phyloP scores from a whole-genome alignment of 495 filamentous ascomycete genomes.

The Aspergillus incahuasiensis region DNA sequence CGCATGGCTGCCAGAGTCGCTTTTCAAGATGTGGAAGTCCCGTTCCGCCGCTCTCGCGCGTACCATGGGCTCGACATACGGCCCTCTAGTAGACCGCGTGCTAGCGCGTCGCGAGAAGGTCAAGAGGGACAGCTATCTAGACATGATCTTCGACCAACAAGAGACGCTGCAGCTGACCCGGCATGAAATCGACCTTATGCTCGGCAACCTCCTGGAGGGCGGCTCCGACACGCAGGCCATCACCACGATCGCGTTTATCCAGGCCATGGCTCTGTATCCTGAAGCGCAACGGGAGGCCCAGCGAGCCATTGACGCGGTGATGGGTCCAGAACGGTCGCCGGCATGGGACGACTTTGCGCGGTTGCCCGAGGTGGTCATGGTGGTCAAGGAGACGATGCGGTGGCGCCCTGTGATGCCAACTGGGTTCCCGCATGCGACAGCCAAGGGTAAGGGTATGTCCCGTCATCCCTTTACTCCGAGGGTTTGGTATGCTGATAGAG shows the following conservation, averaged over 20 bases:
- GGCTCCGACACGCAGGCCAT: slow-evolving; percentile 41
- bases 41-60: slow-evolving; percentile 30
- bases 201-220: slow-evolving; percentile 36
- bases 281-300: slow-evolving; percentile 6
- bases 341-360: background rate
- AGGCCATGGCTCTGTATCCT: background rate
- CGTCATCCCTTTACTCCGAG: background rate
- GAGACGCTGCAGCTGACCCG: slow-evolving; percentile 15
- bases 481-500: no score
- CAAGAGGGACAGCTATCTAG: slow-evolving; percentile 30
- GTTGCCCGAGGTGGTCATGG: slow-evolving; percentile 6
- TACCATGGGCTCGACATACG: slow-evolving; percentile 35
- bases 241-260: slow-evolving; percentile 9
- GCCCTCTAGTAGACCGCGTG: background rate
- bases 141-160: slow-evolving; percentile 35
- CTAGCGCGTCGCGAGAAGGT: background rate
- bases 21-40: slow-evolving; percentile 36
- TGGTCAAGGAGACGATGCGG: slow-evolving; percentile 1
- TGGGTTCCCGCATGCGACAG: background rate
- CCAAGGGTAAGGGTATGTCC: background rate
- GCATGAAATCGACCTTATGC: slow-evolving; percentile 29
- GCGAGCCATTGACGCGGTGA: background rate
- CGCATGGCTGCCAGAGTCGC: slow-evolving; percentile 31
- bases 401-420: slow-evolving; percentile 2
- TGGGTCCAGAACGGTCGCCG: background rate